Evolutionary conservation across 2,329 filamentous ascomycete genomes (phyloP).

Genomic region (Monilinia fructigena): DNA sequence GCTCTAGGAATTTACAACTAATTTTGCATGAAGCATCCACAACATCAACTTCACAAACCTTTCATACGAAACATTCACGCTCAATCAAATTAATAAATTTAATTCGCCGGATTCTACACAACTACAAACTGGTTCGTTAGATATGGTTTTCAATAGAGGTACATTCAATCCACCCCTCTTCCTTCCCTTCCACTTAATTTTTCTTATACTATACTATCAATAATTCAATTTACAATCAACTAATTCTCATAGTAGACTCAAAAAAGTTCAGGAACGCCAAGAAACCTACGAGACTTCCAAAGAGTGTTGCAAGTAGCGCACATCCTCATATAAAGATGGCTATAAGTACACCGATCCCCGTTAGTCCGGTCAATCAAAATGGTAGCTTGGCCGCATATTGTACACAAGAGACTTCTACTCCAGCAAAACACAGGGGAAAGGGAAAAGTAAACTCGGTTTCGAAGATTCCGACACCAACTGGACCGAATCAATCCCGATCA

Average conservation of each 20-base stretch:
- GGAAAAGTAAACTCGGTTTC: background rate
- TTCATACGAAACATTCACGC: background rate
- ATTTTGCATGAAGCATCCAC: background rate
- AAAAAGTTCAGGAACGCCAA: background rate
- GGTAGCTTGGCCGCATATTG: background rate
- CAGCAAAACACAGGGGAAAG: background rate
- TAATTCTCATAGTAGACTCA: background rate
- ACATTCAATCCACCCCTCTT: background rate
- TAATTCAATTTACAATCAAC: too few relatives aligned
- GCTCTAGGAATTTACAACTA: background rate
- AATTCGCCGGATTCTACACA: background rate
- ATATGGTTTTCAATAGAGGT: background rate
- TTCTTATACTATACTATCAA: too few relatives aligned
- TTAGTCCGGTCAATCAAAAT: background rate
- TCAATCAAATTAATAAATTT: background rate
- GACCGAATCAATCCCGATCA: background rate
- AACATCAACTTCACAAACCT: background rate
- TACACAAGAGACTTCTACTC: background rate
- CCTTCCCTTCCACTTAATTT: fast-evolving
- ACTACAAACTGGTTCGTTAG: background rate
- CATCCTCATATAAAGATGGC: background rate
- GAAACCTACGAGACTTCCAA: background rate
- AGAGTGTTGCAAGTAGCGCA: background rate
- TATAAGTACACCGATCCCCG: background rate
- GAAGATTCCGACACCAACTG: background rate